Conservation (phyloP, 768 basidiomycete species). For the Leccinum boreale region DNA sequence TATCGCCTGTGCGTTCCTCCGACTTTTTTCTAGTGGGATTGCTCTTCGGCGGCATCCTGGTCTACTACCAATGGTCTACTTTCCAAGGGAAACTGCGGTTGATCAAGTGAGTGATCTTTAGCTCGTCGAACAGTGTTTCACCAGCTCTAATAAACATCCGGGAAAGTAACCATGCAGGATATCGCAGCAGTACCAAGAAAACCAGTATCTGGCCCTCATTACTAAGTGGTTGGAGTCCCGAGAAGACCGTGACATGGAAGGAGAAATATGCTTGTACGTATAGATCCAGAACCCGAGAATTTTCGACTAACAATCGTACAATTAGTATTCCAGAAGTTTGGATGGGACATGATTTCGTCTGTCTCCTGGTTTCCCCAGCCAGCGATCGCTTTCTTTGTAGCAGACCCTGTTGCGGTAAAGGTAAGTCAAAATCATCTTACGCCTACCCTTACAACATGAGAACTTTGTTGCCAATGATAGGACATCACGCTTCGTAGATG, state of each 20-base stretch:
- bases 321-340: not conserved
- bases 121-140: not conserved
- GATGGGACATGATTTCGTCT: not conserved
- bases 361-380: not conserved
- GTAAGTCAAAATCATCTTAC: not conserved
- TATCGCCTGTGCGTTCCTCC: not conserved
- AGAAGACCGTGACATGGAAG: not conserved
- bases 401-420: not conserved
- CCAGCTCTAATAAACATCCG: too few relatives aligned
- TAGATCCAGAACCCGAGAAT: not conserved
- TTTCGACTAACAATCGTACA: not conserved
- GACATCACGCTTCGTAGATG: not conserved
- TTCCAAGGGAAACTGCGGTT: not conserved
- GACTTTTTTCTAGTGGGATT: not conserved
- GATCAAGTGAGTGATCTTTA: not conserved
- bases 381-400: not conserved
- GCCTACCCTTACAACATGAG: not conserved
- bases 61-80: not conserved
- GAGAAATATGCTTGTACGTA: not conserved
- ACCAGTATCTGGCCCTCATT: not conserved
- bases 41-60: not conserved
- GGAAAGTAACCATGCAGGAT: not conserved
- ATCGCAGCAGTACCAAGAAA: not conserved
- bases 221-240: not conserved
- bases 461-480: not conserved